Conservation (phyloP, 176 grass and related monocot genomes). For the Metroxylon sagu region DNA sequence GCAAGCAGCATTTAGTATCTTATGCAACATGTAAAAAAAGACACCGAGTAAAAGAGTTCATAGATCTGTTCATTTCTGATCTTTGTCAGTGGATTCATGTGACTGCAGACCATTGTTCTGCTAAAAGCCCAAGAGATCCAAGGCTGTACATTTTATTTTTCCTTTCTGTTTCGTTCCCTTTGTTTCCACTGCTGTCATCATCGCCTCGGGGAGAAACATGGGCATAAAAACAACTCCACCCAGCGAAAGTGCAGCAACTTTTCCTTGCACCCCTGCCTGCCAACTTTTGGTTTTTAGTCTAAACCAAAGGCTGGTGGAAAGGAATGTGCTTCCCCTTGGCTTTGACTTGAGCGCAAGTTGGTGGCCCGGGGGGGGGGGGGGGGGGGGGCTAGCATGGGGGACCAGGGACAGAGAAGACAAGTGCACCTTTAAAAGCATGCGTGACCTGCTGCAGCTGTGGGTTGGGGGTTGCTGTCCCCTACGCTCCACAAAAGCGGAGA, state of each 20-base stretch:
- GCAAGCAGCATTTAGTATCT: too few relatives aligned
- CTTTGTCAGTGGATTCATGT: background rate
- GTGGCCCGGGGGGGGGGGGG: too few relatives aligned
- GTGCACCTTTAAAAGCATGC: too few relatives aligned
- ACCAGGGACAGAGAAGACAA: too few relatives aligned
- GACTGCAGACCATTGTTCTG: background rate
- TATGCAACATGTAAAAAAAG: too few relatives aligned
- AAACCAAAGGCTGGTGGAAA: background rate
- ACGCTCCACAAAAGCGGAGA: too few relatives aligned
- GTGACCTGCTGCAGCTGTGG: too few relatives aligned
- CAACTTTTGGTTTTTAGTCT: slow-evolving; percentile 6
- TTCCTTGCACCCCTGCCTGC: slow-evolving; percentile 1
- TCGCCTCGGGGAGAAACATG: background rate
- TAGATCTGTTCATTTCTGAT: too few relatives aligned
- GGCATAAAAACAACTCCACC: slow-evolving; percentile 1
- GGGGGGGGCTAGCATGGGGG: too few relatives aligned
- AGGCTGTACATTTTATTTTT: slow-evolving; percentile 1
- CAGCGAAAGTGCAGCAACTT: background rate
- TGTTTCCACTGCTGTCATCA: slow-evolving; percentile 8
- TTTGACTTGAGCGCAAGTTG: background rate
- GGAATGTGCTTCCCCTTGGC: background rate
- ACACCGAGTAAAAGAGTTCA: too few relatives aligned
- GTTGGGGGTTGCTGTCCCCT: too few relatives aligned
- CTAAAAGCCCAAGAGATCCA: background rate
- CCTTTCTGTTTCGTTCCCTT: slow-evolving; percentile 6